Evolutionary conservation across 495 filamentous ascomycete genomes (phyloP), one percentile per base, ranked within the genome.

Genomic region (Lasiosphaeria miniovina): DNA sequence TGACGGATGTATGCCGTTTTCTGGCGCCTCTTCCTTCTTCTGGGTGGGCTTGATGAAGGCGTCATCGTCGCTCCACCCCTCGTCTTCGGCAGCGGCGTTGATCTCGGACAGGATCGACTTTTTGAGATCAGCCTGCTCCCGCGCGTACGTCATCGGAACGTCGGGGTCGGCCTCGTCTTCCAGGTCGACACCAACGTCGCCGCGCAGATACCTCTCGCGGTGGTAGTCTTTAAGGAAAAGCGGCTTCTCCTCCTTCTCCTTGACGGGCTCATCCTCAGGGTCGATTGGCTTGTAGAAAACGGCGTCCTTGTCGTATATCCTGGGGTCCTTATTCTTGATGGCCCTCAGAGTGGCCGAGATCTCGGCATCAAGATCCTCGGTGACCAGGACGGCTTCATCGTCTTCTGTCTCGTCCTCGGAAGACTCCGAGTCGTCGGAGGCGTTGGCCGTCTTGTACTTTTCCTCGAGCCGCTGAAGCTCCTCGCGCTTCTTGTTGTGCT

Each of bases 401-500:
- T 98, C 94, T 75, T 98, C 94, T 5, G 88, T 84, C 54, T 94
- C 91, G 59, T 86, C 84, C 54, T 57, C 54, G 12, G 24, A 65
- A n/a, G 82, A 82, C 4, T 83, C 82, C 6, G 78, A 77, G 34
- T 78, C 76, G 24, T 82, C 76, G 12, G 24, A 24, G 24, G 73
- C 77, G 6, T 71, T 71, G 14, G 73, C 79, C 54, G 85, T 83
- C 63, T 87, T 87, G 73, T 90, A 91, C 72, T 95, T 96, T 52
- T 93, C 84, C 72, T 96, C 90, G 71, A 97, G 90, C 68, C 86
- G 82, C n/a, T 89, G 84, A 55, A 88, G 78, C 69, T 98, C 94
- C 74, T 94, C 91, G 34, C 94, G 84, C 76, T 93, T 94, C 78
- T 97, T 96, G 76, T 98, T 98, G 70, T 96, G 80, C 71, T 98